Evolutionary conservation across 2,329 filamentous ascomycete species (phyloP), one percentile per base, ranked within the genome.

Genomic region (Colletotrichum abscissum): DNA sequence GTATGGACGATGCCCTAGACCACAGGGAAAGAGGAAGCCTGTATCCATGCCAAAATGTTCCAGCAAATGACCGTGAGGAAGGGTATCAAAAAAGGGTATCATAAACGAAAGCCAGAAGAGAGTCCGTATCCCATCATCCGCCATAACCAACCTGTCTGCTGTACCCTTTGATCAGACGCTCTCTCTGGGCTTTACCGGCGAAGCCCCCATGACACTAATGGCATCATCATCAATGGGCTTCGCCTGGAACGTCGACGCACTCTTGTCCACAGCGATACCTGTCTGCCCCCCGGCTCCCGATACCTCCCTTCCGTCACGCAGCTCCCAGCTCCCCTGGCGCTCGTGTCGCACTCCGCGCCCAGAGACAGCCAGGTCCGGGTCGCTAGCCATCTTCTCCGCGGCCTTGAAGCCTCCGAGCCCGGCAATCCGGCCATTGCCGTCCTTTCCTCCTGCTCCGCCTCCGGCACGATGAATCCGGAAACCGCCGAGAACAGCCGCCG

Each of bases 241-340:
- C 68, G 9, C 22, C 33, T 6, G 42, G 60, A 74, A 52, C 75
- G 75, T 56, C 49, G 69, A 58, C n/a, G 28, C 57, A 62, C 80
- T 76, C 24, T 77, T 76, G 2, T 78, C 79, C 28, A 78, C 76
- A 22, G 75, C 79, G 19, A 70, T 78, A 52, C 67, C 78, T 30
- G 58, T 73, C 19, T 74, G 74, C 3, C 58, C 57, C 7, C 64
- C 38, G 38, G 5, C 5, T 19, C 38, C 63, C 59, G 19, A 49
- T 11, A 35, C 77, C 5, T 73, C 75, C 1, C 73, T 73, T 19
- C 78, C 79, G 28, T 77, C 76, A 1, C 78, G 76, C 64, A 89
- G 78, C 75, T 89, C 87, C 87, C 87, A 88, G 77, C 87, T 88
- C 1, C 86, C 87, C 16, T 85, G 77, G 7, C 87, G 83, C 75